Percentiles rank a stretch among this genome's conserved stretches.
These are phyloP conservation scores for Asterochloris sp. DNA, from an alignment of 139 green algal species.

Conservation along the genomic window DNA sequence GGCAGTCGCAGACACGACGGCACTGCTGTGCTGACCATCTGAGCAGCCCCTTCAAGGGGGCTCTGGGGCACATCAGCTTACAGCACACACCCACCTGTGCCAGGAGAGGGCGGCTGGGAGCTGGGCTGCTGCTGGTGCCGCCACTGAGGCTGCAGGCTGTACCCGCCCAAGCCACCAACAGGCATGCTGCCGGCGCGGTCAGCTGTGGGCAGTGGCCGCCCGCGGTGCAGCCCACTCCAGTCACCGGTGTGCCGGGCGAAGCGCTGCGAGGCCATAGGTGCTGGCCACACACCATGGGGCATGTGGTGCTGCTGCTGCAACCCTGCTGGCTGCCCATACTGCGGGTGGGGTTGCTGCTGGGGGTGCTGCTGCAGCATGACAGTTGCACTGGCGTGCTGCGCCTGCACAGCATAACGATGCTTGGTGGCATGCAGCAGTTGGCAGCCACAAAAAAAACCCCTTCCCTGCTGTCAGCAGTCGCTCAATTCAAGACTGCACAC, in stretches of 20 bases:
- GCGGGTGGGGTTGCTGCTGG: background rate
- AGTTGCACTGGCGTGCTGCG: background rate
- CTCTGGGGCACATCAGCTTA: no score
- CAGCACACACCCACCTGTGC: no score
- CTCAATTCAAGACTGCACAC: no score
- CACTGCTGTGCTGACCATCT: no score
- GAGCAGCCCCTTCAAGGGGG: no score
- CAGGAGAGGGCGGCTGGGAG: no score
- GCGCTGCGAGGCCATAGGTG: background rate
- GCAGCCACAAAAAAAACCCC: background rate
- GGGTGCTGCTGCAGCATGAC: slow-evolving; percentile 21
- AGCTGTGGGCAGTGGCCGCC: background rate
- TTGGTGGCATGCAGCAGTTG: background rate
- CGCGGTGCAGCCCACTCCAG: background rate
- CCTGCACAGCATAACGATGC: background rate
- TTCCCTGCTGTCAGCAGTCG: background rate
- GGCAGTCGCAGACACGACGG: no score
- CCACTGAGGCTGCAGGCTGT: background rate
- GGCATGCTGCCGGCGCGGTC: background rate
- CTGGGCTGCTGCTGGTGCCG: background rate
- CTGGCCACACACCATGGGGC: background rate
- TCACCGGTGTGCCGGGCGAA: background rate
- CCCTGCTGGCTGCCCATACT: background rate
- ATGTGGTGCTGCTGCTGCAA: slow-evolving; percentile 15
- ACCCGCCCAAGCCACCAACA: background rate